Base-by-base conservation (phyloP, 441 rosid genomes). In the Melastoma candidum region DNA sequence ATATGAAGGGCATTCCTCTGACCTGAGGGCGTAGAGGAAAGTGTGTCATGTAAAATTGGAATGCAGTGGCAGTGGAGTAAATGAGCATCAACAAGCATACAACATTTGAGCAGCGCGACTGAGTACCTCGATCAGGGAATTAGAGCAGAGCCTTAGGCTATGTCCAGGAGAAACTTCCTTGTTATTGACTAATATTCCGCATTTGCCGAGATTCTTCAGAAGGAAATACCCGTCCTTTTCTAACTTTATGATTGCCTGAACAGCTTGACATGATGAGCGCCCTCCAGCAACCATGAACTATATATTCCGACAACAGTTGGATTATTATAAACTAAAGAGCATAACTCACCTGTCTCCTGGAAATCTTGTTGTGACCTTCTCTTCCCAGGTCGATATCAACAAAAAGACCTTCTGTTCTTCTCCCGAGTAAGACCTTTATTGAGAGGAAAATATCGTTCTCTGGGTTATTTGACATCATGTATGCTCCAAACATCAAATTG, bases 121-220 rank as follows among this genome's bases (percentile, higher is more conserved):
- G 13, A 0, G 56, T 66, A 88, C 98, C 95, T 88, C 94, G 47
- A 88, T 77, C 70, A 88, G 70, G 73, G 87, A 82, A 69, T 77
- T 63, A 13, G 94, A 69, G 59, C 59, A 68, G 63, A 92, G 82
- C 51, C 57, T 57, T 56, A 71, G 61, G 65, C 76, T 78, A 79
- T 80, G 85, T 71, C 94, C 92, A 48, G 79, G 72, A 59, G 72
- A 68, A 55, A 82, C 75, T 64, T 82, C 92, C 67, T 77, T 80
- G 68, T 71, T 76, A 59, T 92, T 88, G 67, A 88, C 78, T 3
- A 68, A 70, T 56, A 92, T 74, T 7, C 84, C 49, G 72, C 53
- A 71, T 73, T 75, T 87, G 61, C 97, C 97, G 12, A 84, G 79
- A 70, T 88, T 92, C 69, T 75, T 84, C 66, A 92, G 72, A 74